These are phyloP conservation scores for Clarireedia homoeocarpa DNA, from an alignment of 2,329 filamentous ascomycete species.

Conservation along the genomic window DNA sequence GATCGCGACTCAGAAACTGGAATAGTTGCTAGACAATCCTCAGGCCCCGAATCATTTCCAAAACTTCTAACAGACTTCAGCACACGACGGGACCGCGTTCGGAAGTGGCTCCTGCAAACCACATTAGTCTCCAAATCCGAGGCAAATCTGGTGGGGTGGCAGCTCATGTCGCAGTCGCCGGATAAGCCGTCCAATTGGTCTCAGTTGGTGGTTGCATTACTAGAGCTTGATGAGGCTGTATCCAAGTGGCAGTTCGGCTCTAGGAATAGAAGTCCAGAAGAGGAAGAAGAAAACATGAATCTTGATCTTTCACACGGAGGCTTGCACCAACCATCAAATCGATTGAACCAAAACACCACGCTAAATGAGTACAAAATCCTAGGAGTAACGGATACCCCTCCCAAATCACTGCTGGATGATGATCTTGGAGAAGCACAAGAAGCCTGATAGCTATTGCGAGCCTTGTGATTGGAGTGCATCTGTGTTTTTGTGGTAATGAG, in stretches of 20 bases:
- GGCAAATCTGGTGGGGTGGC: slow-evolving; percentile 12
- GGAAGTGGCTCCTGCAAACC: slow-evolving; percentile 19
- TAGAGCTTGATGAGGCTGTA: slow-evolving; percentile 10
- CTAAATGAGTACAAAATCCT: no score
- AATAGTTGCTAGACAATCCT: neutral
- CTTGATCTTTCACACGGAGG: no score
- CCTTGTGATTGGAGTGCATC: no score
- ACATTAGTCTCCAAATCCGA: slow-evolving; percentile 17
- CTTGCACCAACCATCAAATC: no score
- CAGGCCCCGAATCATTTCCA: slow-evolving; percentile 12
- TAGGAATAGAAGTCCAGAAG: no score
- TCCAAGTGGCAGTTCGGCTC: neutral
- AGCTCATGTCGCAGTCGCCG: slow-evolving; percentile 12
- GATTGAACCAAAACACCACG: no score
- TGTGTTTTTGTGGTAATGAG: no score
- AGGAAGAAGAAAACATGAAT: no score
- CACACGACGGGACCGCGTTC: slow-evolving; percentile 18
- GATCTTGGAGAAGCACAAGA: no score
- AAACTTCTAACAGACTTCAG: slow-evolving; percentile 16
- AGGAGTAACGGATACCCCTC: no score
- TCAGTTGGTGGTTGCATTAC: slow-evolving; percentile 19
- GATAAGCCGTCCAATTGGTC: slow-evolving; percentile 20
- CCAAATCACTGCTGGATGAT: no score
- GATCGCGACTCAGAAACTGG: neutral
- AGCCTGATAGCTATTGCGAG: no score